Conservation (phyloP, 2,329 filamentous ascomycete species). For the Microcyclospora tardicrescens region DNA sequence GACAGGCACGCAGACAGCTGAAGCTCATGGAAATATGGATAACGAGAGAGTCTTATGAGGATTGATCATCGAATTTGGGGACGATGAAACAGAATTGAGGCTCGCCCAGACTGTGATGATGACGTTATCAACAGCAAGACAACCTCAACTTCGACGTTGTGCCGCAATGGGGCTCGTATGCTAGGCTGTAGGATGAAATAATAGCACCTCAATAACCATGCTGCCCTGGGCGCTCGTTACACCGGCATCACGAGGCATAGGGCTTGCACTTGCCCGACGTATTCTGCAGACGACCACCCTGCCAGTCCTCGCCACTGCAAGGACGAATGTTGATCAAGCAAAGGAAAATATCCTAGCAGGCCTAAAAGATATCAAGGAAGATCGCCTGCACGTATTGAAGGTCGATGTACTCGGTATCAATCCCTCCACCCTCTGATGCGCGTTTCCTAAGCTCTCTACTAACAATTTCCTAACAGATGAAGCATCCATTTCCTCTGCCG, state of each 20-base stretch:
- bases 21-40: no score
- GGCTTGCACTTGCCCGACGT: slow-evolving; percentile 46
- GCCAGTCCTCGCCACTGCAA: slow-evolving; percentile 48
- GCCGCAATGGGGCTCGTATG: no score
- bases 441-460: not conserved
- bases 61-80: no score
- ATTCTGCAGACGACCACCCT: slow-evolving; percentile 44
- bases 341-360: slow-evolving; percentile 39
- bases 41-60: no score
- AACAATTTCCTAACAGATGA: slow-evolving; percentile 39
- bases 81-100: no score
- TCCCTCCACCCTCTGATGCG: not conserved
- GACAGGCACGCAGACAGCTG: no score
- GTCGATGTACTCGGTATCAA: slow-evolving; percentile 46
- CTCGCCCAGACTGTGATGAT: no score
- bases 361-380: slow-evolving; percentile 32
- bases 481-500: slow-evolving; percentile 43
- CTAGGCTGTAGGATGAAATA: no score
- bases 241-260: slow-evolving; percentile 51
- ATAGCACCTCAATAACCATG: slow-evolving; percentile 19
- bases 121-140: no score
- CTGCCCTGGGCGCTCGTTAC: slow-evolving; percentile 39
- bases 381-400: slow-evolving; percentile 39
- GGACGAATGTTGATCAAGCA: slow-evolving; percentile 39
- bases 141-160: no score